Percentiles rank a stretch among this genome's conserved stretches.
Evolutionary conservation across 176 grass and related monocot genomes (phyloP).

Genomic region (Bolboschoenus planiculmis): DNA sequence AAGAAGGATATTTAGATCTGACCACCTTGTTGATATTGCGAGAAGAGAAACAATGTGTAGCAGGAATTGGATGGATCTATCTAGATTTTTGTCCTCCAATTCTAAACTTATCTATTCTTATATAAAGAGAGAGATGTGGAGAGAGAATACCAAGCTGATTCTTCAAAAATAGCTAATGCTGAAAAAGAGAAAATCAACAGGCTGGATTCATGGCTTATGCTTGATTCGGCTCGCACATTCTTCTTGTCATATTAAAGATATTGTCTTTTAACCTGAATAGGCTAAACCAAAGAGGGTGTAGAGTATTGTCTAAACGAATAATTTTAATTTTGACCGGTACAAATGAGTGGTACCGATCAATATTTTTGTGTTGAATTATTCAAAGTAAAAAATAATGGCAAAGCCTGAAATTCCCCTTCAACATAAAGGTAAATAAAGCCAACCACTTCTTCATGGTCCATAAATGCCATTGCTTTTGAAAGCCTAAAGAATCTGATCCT

Average conservation of each 20-base stretch:
- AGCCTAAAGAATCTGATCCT: too few relatives aligned
- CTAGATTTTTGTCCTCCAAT: neutral
- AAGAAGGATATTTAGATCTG: neutral
- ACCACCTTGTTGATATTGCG: neutral
- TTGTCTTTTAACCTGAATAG: neutral
- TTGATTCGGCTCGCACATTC: neutral
- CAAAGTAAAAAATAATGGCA: too few relatives aligned
- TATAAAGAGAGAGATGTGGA: neutral
- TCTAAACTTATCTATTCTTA: neutral
- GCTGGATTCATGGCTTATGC: neutral
- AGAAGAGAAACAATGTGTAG: neutral
- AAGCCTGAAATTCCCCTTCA: too few relatives aligned
- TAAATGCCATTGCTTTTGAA: too few relatives aligned
- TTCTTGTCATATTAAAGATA: neutral
- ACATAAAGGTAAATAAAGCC: too few relatives aligned
- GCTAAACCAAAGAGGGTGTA: neutral
- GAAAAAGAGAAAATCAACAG: slow-evolving; percentile 7
- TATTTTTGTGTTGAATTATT: too few relatives aligned
- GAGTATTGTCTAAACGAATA: neutral
- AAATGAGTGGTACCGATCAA: neutral
- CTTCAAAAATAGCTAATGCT: slow-evolving; percentile 5
- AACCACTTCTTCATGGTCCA: too few relatives aligned
- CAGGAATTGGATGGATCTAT: neutral
- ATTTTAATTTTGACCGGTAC: neutral
- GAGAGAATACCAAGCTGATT: neutral